These are phyloP conservation scores for Penicillium goetzii DNA, from an alignment of 495 filamentous ascomycete genomes.

Conservation along the genomic window DNA sequence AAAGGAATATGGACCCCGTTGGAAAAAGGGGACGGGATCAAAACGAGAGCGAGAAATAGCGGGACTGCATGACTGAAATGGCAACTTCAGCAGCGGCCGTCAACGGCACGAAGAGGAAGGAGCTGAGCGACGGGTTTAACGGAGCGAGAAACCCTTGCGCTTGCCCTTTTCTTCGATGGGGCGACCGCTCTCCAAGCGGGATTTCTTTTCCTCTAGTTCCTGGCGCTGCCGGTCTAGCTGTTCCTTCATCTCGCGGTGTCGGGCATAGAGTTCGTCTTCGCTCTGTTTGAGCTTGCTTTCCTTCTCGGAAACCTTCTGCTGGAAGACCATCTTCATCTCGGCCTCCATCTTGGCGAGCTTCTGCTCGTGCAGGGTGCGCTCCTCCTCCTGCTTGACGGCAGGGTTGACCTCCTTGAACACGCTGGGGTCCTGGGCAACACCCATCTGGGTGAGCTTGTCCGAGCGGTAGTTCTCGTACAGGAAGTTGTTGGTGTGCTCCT, in stretches of 20 bases:
- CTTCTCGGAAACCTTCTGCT: slow-evolving; percentile 99
- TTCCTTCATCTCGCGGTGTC: slow-evolving; percentile 99
- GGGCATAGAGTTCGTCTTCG: slow-evolving; percentile 97
- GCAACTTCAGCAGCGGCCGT: slow-evolving; percentile 30
- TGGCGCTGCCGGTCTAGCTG: slow-evolving; percentile 91
- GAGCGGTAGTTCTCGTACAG: slow-evolving; percentile 99
- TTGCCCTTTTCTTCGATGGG: slow-evolving; percentile 93
- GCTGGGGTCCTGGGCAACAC: slow-evolving; percentile 95
- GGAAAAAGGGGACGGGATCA: not conserved
- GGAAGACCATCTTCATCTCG: slow-evolving; percentile 99
- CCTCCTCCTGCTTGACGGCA: slow-evolving; percentile 99
- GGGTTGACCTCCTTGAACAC: slow-evolving; percentile 99
- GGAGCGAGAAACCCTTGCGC: slow-evolving; percentile 97
- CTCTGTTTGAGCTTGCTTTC: slow-evolving; percentile 99
- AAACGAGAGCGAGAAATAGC: slow-evolving; percentile 22
- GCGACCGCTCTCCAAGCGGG: slow-evolving; percentile 86
- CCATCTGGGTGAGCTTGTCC: slow-evolving; percentile 97
- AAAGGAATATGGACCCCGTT: slow-evolving; percentile 33
- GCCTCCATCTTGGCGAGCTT: slow-evolving; percentile 99
- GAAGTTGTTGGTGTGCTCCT: slow-evolving; percentile 99
- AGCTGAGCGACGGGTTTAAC: slow-evolving; percentile 53
- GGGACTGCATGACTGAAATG: slow-evolving; percentile 22
- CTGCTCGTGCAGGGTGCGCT: slow-evolving; percentile 96
- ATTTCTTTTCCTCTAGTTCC: slow-evolving; percentile 98
- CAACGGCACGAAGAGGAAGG: slow-evolving; percentile 27